A percentile compares a stretch with the other conserved stretches of the same genome.
Conservation (phyloP, 371 early-diverging fungal genomes). For the Rhizopus delemar region DNA sequence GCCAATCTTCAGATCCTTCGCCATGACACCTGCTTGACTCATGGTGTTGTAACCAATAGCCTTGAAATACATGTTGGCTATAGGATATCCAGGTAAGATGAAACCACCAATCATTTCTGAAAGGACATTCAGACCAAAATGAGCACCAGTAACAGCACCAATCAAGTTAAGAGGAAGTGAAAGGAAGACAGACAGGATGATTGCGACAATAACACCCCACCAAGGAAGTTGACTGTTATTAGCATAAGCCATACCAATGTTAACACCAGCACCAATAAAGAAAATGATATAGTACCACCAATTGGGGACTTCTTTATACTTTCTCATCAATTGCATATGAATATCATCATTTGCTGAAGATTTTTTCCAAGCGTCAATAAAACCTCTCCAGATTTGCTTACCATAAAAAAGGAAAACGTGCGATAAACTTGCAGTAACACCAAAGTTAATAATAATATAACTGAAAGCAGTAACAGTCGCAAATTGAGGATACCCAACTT, state of each 20-base stretch:
- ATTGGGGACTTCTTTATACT: constrained; percentile 57
- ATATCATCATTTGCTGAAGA: constrained; percentile 17
- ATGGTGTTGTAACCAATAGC: constrained; percentile 58
- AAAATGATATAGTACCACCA: constrained; percentile 77
- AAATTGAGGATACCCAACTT: constrained; percentile 41
- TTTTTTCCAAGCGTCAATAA: background rate
- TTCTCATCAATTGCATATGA: constrained; percentile 36
- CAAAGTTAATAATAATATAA: constrained; percentile 42
- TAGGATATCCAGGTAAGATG: constrained; percentile 49
- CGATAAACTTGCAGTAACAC: constrained; percentile 53
- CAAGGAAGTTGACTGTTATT: constrained; percentile 59
- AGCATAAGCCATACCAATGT: constrained; percentile 63
- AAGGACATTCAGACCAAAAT: constrained; percentile 60
- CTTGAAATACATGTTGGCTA: constrained; percentile 63
- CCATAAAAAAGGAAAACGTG: constrained; percentile 56
- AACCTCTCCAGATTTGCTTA: constrained; percentile 26
- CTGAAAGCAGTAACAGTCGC: constrained; percentile 28
- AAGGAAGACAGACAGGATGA: constrained; percentile 46
- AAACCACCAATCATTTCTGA: constrained; percentile 64
- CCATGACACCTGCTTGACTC: constrained; percentile 54
- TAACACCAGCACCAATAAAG: constrained; percentile 56
- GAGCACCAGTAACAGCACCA: constrained; percentile 39
- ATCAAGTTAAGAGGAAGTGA: constrained; percentile 44
- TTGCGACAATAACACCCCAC: constrained; percentile 75
- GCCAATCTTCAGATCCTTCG: constrained; percentile 67